Evolutionary conservation across 176 grass and related monocot species (phyloP), one percentile per base, ranked within the genome.

Genomic region (Musa troglodytarum): DNA sequence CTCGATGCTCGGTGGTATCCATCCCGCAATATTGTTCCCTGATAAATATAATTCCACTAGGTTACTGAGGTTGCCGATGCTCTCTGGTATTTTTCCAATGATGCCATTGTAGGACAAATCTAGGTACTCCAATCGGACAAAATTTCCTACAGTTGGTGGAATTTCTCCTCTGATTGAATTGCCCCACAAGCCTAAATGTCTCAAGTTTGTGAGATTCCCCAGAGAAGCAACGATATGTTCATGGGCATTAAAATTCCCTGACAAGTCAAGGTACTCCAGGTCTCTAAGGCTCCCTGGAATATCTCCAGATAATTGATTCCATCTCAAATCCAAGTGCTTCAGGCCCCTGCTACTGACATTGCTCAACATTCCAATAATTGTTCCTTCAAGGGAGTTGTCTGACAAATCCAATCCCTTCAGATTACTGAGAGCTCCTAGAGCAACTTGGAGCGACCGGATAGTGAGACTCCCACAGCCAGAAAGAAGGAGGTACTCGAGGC

Each of bases 61-160:
- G 28, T 29, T 29, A 29, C 28, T 29, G 28, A 29, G 73, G 10
- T 88, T 88, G 1, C 86, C 75, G 2, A 88, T 34, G 19, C 74
- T 76, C 55, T 58, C 78, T 53, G 82, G 79, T 12, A 88, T 67
- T 52, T 0, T 59, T 20, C 82, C 82, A 53, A 0, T 1, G 17
- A 80, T 19, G 29, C 50, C 11, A 8, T 0, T 1, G 24, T 69
- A 49, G 10, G 19, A 1, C 65, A 85, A 78, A 6, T 74, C 22
- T 29, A 84, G 75, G 34, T 3, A 29, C 29, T 29, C 29, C 29
- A 26, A 1, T 26, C 25, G 25, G 25, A 26, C 25, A 26, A 26
- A 26, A 26, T 26, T 26, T 26, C 25, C 25, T 26, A 26, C 1
- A 1, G 25, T 26, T 26, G 25, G 25, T 26, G 25, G 25, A 26